phyloP scores from a whole-genome alignment of 192 early-diverging fungal species.

The Coemansia asiatica region DNA sequence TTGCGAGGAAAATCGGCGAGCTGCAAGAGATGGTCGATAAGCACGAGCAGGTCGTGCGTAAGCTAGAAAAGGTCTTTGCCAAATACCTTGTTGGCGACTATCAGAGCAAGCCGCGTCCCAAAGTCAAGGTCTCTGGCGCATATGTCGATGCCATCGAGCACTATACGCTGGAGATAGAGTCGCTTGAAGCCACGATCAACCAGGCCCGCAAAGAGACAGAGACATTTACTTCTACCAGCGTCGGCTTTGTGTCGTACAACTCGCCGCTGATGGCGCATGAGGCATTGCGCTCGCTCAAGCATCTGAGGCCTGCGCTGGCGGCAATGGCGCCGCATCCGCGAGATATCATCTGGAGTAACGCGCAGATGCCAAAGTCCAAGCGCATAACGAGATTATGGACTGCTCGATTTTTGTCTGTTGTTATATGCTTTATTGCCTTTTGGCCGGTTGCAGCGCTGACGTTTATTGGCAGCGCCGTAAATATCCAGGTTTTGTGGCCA shows the following conservation, averaged over 20 bases:
- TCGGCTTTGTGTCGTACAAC: slow-evolving; percentile 69
- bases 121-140: slow-evolving; percentile 43
- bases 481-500: slow-evolving; percentile 60
- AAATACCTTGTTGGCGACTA: slow-evolving; percentile 53
- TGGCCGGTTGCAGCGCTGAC: slow-evolving; percentile 67
- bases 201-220: slow-evolving; percentile 48
- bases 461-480: slow-evolving; percentile 59
- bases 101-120: slow-evolving; percentile 38
- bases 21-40: slow-evolving; percentile 65
- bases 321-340: slow-evolving; percentile 67
- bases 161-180: slow-evolving; percentile 64
- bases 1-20: slow-evolving; percentile 65
- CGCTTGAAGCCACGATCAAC: slow-evolving; percentile 58
- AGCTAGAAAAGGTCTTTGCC: slow-evolving; percentile 65
- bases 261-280: slow-evolving; percentile 56
- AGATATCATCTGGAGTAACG: slow-evolving; percentile 77
- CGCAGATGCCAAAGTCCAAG: slow-evolving; percentile 56
- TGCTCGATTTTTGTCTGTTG: slow-evolving; percentile 52
- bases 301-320: slow-evolving; percentile 17
- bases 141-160: slow-evolving; percentile 72
- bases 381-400: slow-evolving; percentile 47
- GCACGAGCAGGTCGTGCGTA: slow-evolving; percentile 63
- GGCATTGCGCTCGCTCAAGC: slow-evolving; percentile 37
- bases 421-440: slow-evolving; percentile 65
- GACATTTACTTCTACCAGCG: slow-evolving; percentile 61